Base-by-base conservation (phyloP, 306 rosid species). In the Trichosanthes truncata region DNA sequence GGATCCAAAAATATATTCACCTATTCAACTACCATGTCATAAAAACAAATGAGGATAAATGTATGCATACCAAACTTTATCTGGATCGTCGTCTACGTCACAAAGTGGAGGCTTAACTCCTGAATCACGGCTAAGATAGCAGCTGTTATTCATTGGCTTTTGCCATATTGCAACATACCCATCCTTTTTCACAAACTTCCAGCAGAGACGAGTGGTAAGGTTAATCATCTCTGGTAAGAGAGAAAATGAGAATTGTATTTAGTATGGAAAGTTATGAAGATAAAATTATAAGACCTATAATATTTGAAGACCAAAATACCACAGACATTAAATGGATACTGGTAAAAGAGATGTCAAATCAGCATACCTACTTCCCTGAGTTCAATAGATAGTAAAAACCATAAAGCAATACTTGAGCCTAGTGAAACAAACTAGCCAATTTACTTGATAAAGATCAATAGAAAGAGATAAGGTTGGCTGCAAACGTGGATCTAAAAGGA, bases 111-210 rank as follows among this genome's bases (percentile, higher is more conserved):
- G 98, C 76, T 78, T 90, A 55, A 91, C 85, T 87, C 96, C 97
- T 17, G 76, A 84, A 72, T 83, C 89, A 23, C 97, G 93, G 85
- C 73, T 88, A 17, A 84, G 79, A 83, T 92, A 94, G 85, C 97
- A 94, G 83, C 75, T 87, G 83, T 91, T 94, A 83, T 91, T 84
- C 71, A 80, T 26, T 17, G 97, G 93, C 82, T 94, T 94, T 89
- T 81, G 88, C 97, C 97, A 94, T 81, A 94, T 36, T 65, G 98
- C 98, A 81, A 87, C 82, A 84, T 94, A 94, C 38, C 97, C 97
- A 80, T 92, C 93, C 79, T 89, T 94, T 82, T 91, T 89, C 83
- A 94, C 84, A 66, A 92, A 91, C 20, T 87, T 84, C 98, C 98
- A 94, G 89, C 98, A 94, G 56, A 94, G 97, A 41, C 91, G 93